Evolutionary conservation across 495 filamentous ascomycete species (phyloP), one percentile per base, ranked within the genome.

Genomic region (Poronia punctata): DNA sequence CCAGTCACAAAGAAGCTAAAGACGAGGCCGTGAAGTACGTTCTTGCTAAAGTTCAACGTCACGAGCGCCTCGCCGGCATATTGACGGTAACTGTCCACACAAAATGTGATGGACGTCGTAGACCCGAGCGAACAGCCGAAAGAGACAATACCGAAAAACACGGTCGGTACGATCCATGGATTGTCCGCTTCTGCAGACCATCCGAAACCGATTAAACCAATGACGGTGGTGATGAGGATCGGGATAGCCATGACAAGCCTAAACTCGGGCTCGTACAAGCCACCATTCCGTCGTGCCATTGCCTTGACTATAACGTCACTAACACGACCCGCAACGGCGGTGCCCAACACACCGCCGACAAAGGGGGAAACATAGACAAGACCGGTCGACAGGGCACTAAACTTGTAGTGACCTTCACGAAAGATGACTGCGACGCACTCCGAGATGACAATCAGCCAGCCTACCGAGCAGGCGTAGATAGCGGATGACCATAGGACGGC

Each of bases 251-350:
- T 96, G 37, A 95, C 79, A 9, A 97, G 75, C 16, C 90, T 73
- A 61, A 95, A 96, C 64, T 98, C 90, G 2, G 90, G 90, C 62
- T 96, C 92, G 62, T 96, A 98, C 10, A 98, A 69, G 6, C 92
- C 92, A 11, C 82, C 85, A 49, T 98, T 98, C n/a, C 79, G 74
- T 11, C 78, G 71, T 5, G 83, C 77, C 80, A 98, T 86, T 11
- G 59, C 79, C 35, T 75, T 77, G 4, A 88, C 86, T 34, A 96
- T 78, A 19, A 88, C 60, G 51, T 98, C 92, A 2, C 84, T 88
- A 12, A 95, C 78, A 56, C 84, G 86, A 18, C 92, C 92, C 1
- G 92, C 90, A 0, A 95, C 84, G 0, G 81, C 88, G 0, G 92
- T 94, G 22, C 92, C 92, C 2, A 95, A 74, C 4, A 98, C 68